These are phyloP conservation scores for Rhynchospora breviuscula DNA, from an alignment of 176 grass and related monocot species.

Conservation along the genomic window DNA sequence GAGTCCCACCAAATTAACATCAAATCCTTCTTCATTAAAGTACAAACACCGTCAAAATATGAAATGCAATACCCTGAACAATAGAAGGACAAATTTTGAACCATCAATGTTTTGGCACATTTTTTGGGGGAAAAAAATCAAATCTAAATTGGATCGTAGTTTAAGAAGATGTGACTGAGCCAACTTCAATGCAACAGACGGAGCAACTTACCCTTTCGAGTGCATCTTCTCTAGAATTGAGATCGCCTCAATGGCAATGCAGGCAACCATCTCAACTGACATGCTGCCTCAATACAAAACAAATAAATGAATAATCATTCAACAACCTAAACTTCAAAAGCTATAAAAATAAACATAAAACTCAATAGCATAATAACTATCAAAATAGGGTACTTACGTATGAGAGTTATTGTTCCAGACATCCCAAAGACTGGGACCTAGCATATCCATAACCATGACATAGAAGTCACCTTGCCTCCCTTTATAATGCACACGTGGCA, in stretches of 20 bases:
- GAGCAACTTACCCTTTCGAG: constrained; percentile 59
- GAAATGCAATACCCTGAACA: not conserved
- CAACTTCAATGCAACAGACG: not conserved
- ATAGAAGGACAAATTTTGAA: not conserved
- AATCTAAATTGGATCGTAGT: not conserved
- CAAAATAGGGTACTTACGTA: constrained; percentile 43
- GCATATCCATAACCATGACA: constrained; percentile 96
- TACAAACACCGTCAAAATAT: not conserved
- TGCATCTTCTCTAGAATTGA: constrained; percentile 93
- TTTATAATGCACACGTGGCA: constrained; percentile 91
- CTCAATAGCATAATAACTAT: constrained; percentile 10
- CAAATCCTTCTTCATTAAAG: not conserved
- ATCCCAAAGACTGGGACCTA: constrained; percentile 95
- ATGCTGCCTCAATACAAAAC: constrained; percentile 42
- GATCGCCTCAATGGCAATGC: constrained; percentile 95
- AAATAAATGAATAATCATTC: not conserved
- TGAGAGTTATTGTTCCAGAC: constrained; percentile 94
- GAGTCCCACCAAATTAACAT: not conserved
- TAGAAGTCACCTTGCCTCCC: constrained; percentile 79
- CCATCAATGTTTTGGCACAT: not conserved
- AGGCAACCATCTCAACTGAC: constrained; percentile 97
- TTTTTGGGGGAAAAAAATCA: too few species aligned
- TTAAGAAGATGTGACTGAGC: not conserved
- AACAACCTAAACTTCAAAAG: not conserved
- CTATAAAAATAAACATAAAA: not conserved